Evolutionary conservation across 2,329 filamentous ascomycete species (phyloP), one percentile per base, ranked within the genome.

Genomic region (Xylariaceae sp.): DNA sequence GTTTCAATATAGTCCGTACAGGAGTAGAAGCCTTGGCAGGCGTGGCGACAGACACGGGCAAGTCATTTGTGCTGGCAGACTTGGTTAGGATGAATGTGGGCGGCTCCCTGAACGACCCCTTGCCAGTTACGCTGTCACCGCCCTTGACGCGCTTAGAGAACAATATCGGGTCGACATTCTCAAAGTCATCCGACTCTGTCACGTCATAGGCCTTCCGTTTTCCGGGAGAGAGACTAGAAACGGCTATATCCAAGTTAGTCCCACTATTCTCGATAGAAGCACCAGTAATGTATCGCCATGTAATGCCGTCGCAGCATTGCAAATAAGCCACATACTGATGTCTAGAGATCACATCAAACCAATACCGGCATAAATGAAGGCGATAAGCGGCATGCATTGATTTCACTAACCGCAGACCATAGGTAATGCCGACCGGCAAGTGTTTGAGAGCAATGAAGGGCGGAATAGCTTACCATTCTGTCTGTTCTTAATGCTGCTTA

Each of bases 401-500:
- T n/a, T n/a, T n/a, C n/a, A n/a, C n/a, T n/a, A n/a, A n/a, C n/a
- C n/a, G n/a, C n/a, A n/a, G n/a, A n/a, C n/a, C n/a, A n/a, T n/a
- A n/a, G n/a, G n/a, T n/a, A n/a, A n/a, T n/a, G n/a, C n/a, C n/a
- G n/a, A n/a, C n/a, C n/a, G n/a, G n/a, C n/a, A n/a, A n/a, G n/a
- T n/a, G n/a, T n/a, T n/a, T n/a, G n/a, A n/a, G n/a, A n/a, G n/a
- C n/a, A n/a, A n/a, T n/a, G n/a, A n/a, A n/a, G n/a, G n/a, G n/a
- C n/a, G n/a, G n/a, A n/a, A n/a, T 28, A 40, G 69, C 74, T 52
- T 74, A 83, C 78, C 74, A 70, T 82, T 82, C 59, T 89, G 85
- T 62, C 81, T 73, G 62, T 89, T 89, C 70, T 88, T 90, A 35
- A 82, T 65, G 64, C 79, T 87, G 17, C 80, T 81, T 53, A 90